phyloP scores from a whole-genome alignment of 176 grass and related monocot species.

The Dactylis glomerata region DNA sequence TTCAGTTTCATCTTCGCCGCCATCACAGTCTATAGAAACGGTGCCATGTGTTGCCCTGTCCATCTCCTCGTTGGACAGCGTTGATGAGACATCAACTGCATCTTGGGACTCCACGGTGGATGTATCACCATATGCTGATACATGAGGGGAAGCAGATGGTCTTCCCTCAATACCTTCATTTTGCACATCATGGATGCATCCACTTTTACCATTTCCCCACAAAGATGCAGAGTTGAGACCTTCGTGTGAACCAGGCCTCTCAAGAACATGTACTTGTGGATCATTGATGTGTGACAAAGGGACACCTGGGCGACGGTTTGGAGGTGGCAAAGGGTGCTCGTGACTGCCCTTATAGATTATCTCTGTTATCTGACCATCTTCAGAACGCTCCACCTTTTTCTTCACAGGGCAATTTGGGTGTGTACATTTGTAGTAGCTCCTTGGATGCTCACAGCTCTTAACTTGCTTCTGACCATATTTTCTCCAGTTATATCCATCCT shows the following conservation, averaged over 20 bases:
- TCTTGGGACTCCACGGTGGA: slow-evolving; percentile 55
- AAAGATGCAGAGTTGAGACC: slow-evolving; percentile 31
- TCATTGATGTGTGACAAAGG: slow-evolving; percentile 21
- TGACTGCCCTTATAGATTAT: slow-evolving; percentile 75
- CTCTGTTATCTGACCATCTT: slow-evolving; percentile 63
- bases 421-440: slow-evolving; percentile 81
- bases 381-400: slow-evolving; percentile 66
- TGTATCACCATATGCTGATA: slow-evolving; percentile 29
- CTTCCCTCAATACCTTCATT: slow-evolving; percentile 36
- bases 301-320: slow-evolving; percentile 22
- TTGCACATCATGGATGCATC: slow-evolving; percentile 42
- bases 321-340: slow-evolving; percentile 54
- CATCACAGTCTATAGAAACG: slow-evolving; percentile 48
- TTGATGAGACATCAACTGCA: slow-evolving; percentile 63
- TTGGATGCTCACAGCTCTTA: slow-evolving; percentile 59
- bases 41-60: slow-evolving; percentile 65
- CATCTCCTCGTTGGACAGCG: slow-evolving; percentile 79
- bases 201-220: slow-evolving; percentile 45
- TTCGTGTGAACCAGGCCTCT: slow-evolving; percentile 29
- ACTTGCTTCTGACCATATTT: slow-evolving; percentile 83
- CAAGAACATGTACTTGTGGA: slow-evolving; percentile 27
- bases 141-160: slow-evolving; percentile 29
- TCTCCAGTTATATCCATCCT: slow-evolving; percentile 78
- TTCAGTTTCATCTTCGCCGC: slow-evolving; percentile 76
- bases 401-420: slow-evolving; percentile 55